A percentile compares a stretch with the other conserved stretches of the same genome.
These are phyloP conservation scores for Aphanomyces cochlioides DNA, from an alignment of 352 stramenopile species.

Conservation along the genomic window DNA sequence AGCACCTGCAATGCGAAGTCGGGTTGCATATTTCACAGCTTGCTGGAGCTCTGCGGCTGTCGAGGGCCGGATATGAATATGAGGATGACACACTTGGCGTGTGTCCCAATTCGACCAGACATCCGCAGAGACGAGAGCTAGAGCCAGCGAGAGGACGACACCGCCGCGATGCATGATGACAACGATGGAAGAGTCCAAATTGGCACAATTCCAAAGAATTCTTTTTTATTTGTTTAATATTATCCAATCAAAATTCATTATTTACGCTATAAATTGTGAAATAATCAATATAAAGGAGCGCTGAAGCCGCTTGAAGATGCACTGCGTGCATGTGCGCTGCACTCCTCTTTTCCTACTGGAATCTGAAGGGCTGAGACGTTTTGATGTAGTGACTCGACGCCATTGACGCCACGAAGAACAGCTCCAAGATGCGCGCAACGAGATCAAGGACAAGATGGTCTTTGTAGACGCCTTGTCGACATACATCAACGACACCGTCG, in stretches of 20 bases:
- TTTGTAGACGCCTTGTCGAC: no score
- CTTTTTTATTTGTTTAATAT: constrained; percentile 10
- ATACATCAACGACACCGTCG: no score
- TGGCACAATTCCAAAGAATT: constrained; percentile 10
- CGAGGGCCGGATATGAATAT: constrained; percentile 8
- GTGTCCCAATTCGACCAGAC: constrained; percentile 29
- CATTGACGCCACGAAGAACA: no score
- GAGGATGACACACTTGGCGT: constrained; percentile 25
- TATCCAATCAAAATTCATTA: constrained; percentile 6
- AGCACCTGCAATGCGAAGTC: constrained; percentile 14
- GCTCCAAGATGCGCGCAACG: no score
- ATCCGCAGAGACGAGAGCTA: not conserved
- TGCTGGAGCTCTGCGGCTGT: not conserved
- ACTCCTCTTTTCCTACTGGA: no score
- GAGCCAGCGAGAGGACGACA: not conserved
- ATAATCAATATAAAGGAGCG: not conserved
- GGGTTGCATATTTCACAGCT: not conserved
- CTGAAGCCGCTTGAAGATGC: no score
- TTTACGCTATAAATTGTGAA: not conserved
- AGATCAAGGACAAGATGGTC: no score
- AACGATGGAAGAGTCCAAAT: constrained; percentile 6
- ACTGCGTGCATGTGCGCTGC: no score
- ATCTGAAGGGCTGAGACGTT: no score
- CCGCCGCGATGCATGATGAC: not conserved
- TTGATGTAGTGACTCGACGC: no score